These are phyloP conservation scores for Copromyces sp. DNA, from an alignment of 495 filamentous ascomycete species.

Conservation along the genomic window DNA sequence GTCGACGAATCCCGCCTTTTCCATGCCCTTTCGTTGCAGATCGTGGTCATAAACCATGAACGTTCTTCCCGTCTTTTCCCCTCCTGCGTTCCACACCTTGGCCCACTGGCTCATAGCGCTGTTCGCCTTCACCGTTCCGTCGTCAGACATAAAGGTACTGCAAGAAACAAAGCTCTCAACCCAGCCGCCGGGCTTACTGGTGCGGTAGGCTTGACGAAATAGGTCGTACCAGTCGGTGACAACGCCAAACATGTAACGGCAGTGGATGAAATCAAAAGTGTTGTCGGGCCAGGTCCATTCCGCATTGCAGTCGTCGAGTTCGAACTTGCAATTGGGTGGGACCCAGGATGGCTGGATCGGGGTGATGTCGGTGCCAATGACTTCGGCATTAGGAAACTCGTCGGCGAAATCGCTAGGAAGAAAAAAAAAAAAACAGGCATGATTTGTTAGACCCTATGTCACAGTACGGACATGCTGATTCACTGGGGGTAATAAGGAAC, in stretches of 20 bases:
- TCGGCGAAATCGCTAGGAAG: constrained; percentile 41
- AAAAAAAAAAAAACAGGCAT: not conserved
- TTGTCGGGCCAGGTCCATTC: constrained; percentile 35
- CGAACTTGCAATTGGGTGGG: constrained; percentile 38
- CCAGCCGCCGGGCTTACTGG: constrained; percentile 12
- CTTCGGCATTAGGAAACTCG: constrained; percentile 32
- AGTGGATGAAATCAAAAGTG: constrained; percentile 50
- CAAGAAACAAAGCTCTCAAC: constrained; percentile 16
- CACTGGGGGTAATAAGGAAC: too few relatives aligned
- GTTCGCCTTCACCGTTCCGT: not conserved
- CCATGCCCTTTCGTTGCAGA: constrained; percentile 25
- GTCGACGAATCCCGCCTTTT: constrained; percentile 36
- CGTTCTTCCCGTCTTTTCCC: constrained; percentile 6
- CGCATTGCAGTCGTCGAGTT: constrained; percentile 39
- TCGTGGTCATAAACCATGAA: constrained; percentile 12
- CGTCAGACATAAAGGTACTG: constrained; percentile 8
- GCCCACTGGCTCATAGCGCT: constrained; percentile 1
- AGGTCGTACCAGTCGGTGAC: constrained; percentile 42
- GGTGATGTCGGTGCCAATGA: constrained; percentile 42
- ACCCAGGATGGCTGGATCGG: constrained; percentile 33
- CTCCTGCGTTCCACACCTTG: constrained; percentile 1
- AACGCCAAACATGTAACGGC: constrained; percentile 38
- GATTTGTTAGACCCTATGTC: too few relatives aligned
- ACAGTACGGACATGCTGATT: too few relatives aligned
- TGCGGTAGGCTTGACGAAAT: constrained; percentile 22